These are phyloP conservation scores for Mycena galericulata DNA, from an alignment of 768 basidiomycete genomes.

Conservation along the genomic window DNA sequence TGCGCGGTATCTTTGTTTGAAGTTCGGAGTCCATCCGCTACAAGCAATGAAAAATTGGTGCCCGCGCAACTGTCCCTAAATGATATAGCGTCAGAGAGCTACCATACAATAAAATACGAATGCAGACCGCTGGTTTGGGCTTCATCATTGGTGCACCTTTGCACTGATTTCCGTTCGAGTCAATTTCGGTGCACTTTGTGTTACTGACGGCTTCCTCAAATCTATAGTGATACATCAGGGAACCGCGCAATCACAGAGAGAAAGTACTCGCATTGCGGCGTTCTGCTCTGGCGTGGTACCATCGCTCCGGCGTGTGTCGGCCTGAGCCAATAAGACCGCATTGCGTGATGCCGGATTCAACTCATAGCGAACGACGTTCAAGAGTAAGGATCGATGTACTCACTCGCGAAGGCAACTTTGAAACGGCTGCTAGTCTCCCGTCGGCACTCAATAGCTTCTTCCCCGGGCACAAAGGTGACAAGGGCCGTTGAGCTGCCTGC, in stretches of 20 bases:
- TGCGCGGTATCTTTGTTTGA: background rate
- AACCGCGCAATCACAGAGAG: too few relatives aligned
- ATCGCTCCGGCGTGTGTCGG: background rate
- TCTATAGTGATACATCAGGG: background rate
- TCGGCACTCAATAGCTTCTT: background rate
- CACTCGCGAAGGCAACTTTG: background rate
- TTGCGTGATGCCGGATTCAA: background rate
- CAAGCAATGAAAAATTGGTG: constrained; percentile 2
- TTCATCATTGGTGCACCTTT: background rate
- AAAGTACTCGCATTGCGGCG: background rate
- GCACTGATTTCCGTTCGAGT: background rate
- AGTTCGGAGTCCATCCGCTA: background rate
- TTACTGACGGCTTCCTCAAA: background rate
- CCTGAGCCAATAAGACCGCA: background rate
- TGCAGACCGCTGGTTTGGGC: background rate
- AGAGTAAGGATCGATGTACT: background rate
- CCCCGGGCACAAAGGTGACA: constrained; percentile 5
- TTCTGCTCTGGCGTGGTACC: background rate
- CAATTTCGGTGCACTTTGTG: background rate
- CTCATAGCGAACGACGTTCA: background rate
- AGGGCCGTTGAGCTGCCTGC: background rate
- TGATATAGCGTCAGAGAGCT: too few relatives aligned
- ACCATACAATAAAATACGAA: background rate
- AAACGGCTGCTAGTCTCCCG: background rate
- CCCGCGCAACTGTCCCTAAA: background rate